Base-by-base conservation (phyloP, 108 stramenopile genomes). In the Stephanodiscus minutulus region DNA sequence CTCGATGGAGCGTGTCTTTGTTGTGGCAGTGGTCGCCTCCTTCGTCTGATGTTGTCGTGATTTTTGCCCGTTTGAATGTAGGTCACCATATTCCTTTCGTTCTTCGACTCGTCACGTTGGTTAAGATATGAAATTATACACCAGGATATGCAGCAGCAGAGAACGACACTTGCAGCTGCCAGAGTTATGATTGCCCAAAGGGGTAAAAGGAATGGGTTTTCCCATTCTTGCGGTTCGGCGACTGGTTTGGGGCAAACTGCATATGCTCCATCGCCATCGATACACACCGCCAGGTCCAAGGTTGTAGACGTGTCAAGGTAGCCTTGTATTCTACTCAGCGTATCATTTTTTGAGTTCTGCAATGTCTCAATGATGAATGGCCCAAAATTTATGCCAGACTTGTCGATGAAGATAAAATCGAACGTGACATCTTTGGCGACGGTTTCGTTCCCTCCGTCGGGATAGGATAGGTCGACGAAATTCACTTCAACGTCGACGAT, bases 121-220 rank as follows among this genome's bases (percentile, higher is more conserved):
- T 33, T 27, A 31, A 57, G 1, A 13, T 27, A 57, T 17, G 56
- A 57, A 31, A 17, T 27, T 17, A 27, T 57, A 27, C 56, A 57
- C 56, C 56, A 57, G 13, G 29, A 57, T 0, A 57, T 1, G 29
- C 56, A 57, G 29, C 27, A 31, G 56, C 29, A 27, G 29, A 57
- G 1, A 31, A 31, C 3, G 29, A 57, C 27, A 27, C 56, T 57
- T 2, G 31, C 29, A 5, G 15, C 27, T 1, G 56, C 25, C 56
- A 57, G 56, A 31, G 56, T 57, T 11, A 57, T 57, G 27, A 57
- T 31, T 28, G 56, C 56, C 56, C 56, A 57, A 11, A 17, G 7
- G 8, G 56, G 56, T 15, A 57, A 31, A 57, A 33, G 29, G 31
- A 57, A 57, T 33, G 27, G 29, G 31, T 31, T 29, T 17, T 31